These are phyloP conservation scores for Onygenales sp. DNA, from an alignment of 2,329 filamentous ascomycete species.

Conservation along the genomic window DNA sequence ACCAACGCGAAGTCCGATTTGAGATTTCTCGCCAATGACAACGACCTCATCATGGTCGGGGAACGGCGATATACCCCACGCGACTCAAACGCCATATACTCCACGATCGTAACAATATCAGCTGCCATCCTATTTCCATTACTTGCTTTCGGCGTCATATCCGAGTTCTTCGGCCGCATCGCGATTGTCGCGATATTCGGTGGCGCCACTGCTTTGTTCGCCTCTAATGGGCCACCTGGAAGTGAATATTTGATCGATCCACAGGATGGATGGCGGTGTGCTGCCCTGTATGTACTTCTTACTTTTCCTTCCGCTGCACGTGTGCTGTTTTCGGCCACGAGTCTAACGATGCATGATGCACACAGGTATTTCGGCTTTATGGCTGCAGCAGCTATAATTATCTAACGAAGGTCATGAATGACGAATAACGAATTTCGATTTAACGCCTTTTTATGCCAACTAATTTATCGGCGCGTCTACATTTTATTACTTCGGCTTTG, in stretches of 20 bases:
- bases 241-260: conserved; percentile 27
- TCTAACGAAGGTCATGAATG: conserved; percentile 16
- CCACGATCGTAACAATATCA: conserved; percentile 38
- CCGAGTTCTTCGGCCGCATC: conserved; percentile 48
- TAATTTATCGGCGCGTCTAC: not conserved
- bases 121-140: conserved; percentile 48
- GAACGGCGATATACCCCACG: conserved; percentile 10
- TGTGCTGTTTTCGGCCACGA: not conserved
- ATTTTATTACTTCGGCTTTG: not conserved
- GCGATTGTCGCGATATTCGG: conserved; percentile 47
- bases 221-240: conserved; percentile 26
- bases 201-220: conserved; percentile 33
- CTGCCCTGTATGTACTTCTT: conserved; percentile 24
- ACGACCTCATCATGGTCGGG: conserved; percentile 34
- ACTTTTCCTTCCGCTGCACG: not conserved
- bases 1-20: conserved; percentile 44
- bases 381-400: conserved; percentile 28
- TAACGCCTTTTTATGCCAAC: not conserved
- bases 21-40: conserved; percentile 41
- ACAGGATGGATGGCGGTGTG: conserved; percentile 31
- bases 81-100: conserved; percentile 19
- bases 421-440: not conserved
- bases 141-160: conserved; percentile 49
- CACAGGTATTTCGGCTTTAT: conserved; percentile 33
- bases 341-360: not conserved